Percentiles rank a stretch among this genome's conserved stretches.
Evolutionary conservation across 768 basidiomycete genomes (phyloP).

Genomic region (Termitomyces sp.): DNA sequence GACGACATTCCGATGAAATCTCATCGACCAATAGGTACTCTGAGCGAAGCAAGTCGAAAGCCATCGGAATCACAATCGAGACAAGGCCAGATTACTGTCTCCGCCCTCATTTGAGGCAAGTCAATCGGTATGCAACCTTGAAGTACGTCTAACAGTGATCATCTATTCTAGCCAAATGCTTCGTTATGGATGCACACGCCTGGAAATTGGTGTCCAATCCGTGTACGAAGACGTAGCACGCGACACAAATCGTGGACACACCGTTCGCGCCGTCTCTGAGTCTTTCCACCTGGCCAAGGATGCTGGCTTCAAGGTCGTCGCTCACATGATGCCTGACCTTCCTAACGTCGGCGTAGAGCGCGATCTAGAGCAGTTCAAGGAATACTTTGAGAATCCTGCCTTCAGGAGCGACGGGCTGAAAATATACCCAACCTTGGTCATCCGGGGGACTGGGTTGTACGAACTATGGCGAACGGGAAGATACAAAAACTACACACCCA

Average conservation of each 20-base stretch:
- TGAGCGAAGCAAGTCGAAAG: slow-evolving; percentile 96
- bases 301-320: slow-evolving; percentile 99
- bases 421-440: slow-evolving; percentile 97
- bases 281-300: slow-evolving; percentile 98
- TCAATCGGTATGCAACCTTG: neutral
- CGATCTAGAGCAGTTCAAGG: slow-evolving; percentile 98
- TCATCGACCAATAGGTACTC: slow-evolving; percentile 60
- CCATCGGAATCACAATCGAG: slow-evolving; percentile 98
- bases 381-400: slow-evolving; percentile 98
- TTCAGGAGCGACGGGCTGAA: slow-evolving; percentile 97
- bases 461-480: slow-evolving; percentile 96
- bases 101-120: slow-evolving; percentile 87
- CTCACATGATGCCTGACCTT: slow-evolving; percentile 99
- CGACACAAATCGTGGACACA: slow-evolving; percentile 98
- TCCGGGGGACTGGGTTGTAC: slow-evolving; percentile 93
- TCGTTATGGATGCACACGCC: slow-evolving; percentile 95
- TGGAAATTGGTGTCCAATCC: slow-evolving; percentile 98
- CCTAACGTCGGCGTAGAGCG: slow-evolving; percentile 97
- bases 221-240: slow-evolving; percentile 99
- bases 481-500: slow-evolving; percentile 99
- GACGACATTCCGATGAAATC: neutral
- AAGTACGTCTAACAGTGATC: slow-evolving; percentile 1
- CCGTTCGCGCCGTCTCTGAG: slow-evolving; percentile 94
- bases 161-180: slow-evolving; percentile 81
- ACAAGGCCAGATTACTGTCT: slow-evolving; percentile 98